phyloP scores from a whole-genome alignment of 768 basidiomycete species.

The Russula earlei region DNA sequence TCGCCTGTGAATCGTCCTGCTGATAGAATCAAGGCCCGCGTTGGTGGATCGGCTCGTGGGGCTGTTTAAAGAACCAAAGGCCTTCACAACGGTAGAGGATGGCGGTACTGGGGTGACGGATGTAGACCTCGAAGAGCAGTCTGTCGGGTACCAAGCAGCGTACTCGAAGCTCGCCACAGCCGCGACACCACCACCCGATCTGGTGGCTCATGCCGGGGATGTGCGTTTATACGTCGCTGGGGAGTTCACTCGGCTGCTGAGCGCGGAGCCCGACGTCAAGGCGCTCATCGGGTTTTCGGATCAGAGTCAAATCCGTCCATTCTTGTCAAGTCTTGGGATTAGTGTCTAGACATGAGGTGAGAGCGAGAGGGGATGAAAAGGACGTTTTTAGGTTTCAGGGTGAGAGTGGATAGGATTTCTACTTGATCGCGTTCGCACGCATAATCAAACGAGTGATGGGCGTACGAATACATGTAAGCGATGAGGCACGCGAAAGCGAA shows the following conservation, averaged over 20 bases:
- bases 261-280: constrained; percentile 19
- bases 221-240: constrained; percentile 45
- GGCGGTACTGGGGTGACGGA: constrained; percentile 51
- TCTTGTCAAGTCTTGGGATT: constrained; percentile 27
- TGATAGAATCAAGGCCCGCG: constrained; percentile 44
- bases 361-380: neutral
- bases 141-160: constrained; percentile 86
- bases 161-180: constrained; percentile 88
- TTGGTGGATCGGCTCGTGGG: constrained; percentile 62
- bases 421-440: too few species aligned
- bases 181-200: constrained; percentile 48
- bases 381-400: neutral
- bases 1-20: neutral
- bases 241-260: constrained; percentile 24
- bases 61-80: constrained; percentile 71
- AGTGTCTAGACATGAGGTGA: constrained; percentile 23
- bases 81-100: constrained; percentile 46
- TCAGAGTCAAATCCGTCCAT: constrained; percentile 21
- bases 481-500: too few species aligned
- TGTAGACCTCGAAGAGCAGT: constrained; percentile 86
- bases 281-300: constrained; percentile 23
- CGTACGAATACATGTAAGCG: too few species aligned
- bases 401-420: too few species aligned
- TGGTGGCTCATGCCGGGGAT: constrained; percentile 49
- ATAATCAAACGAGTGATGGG: too few species aligned